A percentile compares a stretch with the other conserved stretches of the same genome.
Evolutionary conservation across 2,329 filamentous ascomycete genomes (phyloP).

Genomic region (Ceratocystis albifundus): DNA sequence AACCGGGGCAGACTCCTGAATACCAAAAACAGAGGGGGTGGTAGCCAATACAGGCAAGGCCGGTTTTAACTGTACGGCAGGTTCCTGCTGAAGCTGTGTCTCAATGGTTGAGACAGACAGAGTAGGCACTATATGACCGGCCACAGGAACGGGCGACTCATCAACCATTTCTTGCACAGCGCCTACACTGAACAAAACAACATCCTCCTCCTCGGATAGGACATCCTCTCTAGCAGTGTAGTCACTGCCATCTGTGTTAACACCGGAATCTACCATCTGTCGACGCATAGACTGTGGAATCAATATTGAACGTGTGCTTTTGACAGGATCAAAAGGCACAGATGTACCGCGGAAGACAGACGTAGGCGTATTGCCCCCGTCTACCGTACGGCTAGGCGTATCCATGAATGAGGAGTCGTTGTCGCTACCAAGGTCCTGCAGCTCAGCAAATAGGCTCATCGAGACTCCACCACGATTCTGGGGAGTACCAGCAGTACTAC

Average conservation of each 20-base stretch:
- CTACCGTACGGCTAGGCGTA: conserved; percentile 43
- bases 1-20: conserved; percentile 27
- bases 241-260: conserved; percentile 48
- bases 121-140: neutral
- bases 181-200: conserved; percentile 22
- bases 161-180: conserved; percentile 15
- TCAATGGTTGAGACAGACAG: conserved; percentile 8
- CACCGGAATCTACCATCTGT: conserved; percentile 48
- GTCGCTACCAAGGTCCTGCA: conserved; percentile 66
- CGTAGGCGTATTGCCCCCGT: conserved; percentile 38
- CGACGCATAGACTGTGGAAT: conserved; percentile 22
- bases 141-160: conserved; percentile 16
- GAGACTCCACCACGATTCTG: conserved; percentile 38
- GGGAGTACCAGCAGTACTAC: conserved; percentile 37
- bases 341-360: conserved; percentile 35
- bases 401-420: conserved; percentile 56
- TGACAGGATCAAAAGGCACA: conserved; percentile 31
- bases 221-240: conserved; percentile 25
- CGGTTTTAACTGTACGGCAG: conserved; percentile 27
- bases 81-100: conserved; percentile 16
- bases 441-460: conserved; percentile 83
- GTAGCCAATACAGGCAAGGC: conserved; percentile 26
- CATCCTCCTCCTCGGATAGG: conserved; percentile 27
- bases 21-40: conserved; percentile 29
- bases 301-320: conserved; percentile 4